Percentiles rank a stretch among this genome's conserved stretches.
Evolutionary conservation across 2,329 filamentous ascomycete species (phyloP).

Genomic region (Calonectria ilicicola): DNA sequence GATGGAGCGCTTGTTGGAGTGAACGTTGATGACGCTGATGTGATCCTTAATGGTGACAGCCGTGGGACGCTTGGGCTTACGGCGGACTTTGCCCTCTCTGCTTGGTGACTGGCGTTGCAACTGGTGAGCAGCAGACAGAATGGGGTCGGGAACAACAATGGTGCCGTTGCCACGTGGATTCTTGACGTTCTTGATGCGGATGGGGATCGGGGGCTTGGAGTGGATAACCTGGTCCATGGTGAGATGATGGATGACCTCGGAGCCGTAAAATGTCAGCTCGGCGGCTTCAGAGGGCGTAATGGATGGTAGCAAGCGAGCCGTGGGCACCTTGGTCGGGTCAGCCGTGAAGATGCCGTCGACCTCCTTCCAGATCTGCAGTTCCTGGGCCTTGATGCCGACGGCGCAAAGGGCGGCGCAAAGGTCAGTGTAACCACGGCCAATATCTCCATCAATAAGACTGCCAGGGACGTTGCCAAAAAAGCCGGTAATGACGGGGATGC

Average conservation of each 20-base stretch:
- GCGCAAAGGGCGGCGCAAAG: constrained; percentile 93
- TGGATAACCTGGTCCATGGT: constrained; percentile 98
- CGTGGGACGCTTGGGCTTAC: constrained; percentile 80
- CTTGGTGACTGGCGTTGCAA: constrained; percentile 65
- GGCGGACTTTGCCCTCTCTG: constrained; percentile 45
- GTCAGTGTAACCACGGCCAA: constrained; percentile 96
- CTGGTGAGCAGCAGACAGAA: constrained; percentile 66
- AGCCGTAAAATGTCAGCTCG: constrained; percentile 93
- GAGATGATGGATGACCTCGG: constrained; percentile 97
- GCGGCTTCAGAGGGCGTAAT: constrained; percentile 97
- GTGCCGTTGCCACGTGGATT: constrained; percentile 84
- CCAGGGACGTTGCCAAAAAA: constrained; percentile 96
- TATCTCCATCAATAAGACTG: constrained; percentile 86
- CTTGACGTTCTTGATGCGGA: constrained; percentile 93
- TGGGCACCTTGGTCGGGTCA: constrained; percentile 92
- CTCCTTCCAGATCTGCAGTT: constrained; percentile 99
- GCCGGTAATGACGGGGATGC: constrained; percentile 86
- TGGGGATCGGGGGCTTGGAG: constrained; percentile 81
- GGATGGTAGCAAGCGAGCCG: constrained; percentile 85
- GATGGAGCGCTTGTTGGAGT: constrained; percentile 96
- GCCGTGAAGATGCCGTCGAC: constrained; percentile 92
- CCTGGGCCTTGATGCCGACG: constrained; percentile 86
- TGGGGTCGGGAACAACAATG: constrained; percentile 82
- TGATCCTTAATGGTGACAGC: constrained; percentile 98
- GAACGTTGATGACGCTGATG: constrained; percentile 97